Conservation (phyloP, 192 early-diverging fungal species). For the Chytriomyces hyalinus region DNA sequence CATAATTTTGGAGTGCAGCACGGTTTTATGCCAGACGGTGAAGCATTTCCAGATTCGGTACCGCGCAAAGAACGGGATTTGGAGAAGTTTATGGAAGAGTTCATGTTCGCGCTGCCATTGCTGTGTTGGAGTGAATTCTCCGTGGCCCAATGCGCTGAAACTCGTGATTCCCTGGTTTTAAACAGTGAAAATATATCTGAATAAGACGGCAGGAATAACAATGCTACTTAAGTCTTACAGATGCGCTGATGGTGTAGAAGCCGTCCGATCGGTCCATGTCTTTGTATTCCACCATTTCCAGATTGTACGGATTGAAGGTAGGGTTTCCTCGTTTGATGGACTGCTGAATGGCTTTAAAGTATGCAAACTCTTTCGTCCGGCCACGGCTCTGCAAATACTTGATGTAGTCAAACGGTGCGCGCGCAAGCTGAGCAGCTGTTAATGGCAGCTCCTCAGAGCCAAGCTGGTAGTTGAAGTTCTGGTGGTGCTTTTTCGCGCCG, state of each 20-base stretch:
- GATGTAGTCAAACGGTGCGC: conserved; percentile 52
- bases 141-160: conserved; percentile 55
- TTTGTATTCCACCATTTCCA: conserved; percentile 55
- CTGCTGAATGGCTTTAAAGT: conserved; percentile 46
- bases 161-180: conserved; percentile 56
- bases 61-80: conserved; percentile 60
- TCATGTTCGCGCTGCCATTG: conserved; percentile 63
- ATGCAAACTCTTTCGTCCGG: conserved; percentile 53
- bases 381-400: conserved; percentile 40
- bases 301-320: conserved; percentile 60
- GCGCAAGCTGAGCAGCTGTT: background rate
- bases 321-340: conserved; percentile 34
- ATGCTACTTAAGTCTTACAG: conserved; percentile 36
- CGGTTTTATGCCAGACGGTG: conserved; percentile 54
- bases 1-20: conserved; percentile 56
- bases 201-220: conserved; percentile 1
- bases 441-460: background rate
- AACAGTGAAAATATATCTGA: conserved; percentile 6
- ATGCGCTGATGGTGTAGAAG: conserved; percentile 56
- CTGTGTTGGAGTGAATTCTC: conserved; percentile 56
- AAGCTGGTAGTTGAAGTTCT: background rate
- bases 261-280: conserved; percentile 48
- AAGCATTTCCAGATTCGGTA: conserved; percentile 69
- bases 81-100: conserved; percentile 56
- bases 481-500: background rate